phyloP scores from a whole-genome alignment of 2,329 filamentous ascomycete species.

The Monilinia fructicola region DNA sequence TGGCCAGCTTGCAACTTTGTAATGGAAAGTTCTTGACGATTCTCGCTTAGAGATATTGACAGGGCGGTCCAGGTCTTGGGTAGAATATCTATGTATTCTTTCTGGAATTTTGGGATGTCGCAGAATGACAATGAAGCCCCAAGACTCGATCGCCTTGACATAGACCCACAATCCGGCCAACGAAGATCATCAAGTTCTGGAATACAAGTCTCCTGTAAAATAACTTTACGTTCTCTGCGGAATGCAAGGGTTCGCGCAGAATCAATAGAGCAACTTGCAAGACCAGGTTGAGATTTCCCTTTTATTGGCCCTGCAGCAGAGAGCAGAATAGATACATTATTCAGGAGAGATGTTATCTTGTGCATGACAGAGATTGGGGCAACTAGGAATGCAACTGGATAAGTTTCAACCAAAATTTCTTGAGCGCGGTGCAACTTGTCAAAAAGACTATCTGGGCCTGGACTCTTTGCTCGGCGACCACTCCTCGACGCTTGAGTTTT shows the following conservation, averaged over 20 bases:
- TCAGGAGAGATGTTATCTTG: conserved; percentile 61
- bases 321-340: conserved; percentile 64
- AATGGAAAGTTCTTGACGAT: conserved; percentile 79
- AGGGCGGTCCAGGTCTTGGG: conserved; percentile 81
- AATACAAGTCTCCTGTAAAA: conserved; percentile 38
- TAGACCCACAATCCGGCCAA: conserved; percentile 40
- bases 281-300: conserved; percentile 51
- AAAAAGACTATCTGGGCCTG: conserved; percentile 42
- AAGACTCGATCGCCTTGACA: conserved; percentile 48
- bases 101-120: conserved; percentile 66
- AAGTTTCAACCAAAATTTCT: conserved; percentile 63
- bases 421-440: conserved; percentile 60
- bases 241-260: conserved; percentile 68
- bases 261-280: conserved; percentile 65
- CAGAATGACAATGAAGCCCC: conserved; percentile 43
- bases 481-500: conserved; percentile 29
- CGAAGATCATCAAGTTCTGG: conserved; percentile 41
- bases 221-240: conserved; percentile 61
- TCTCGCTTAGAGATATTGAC: conserved; percentile 80
- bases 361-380: conserved; percentile 60
- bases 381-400: conserved; percentile 48
- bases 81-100: conserved; percentile 81
- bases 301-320: conserved; percentile 58
- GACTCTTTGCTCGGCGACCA: conserved; percentile 29
- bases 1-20: conserved; percentile 77